Evolutionary conservation across 768 basidiomycete genomes (phyloP).

Genomic region (Lactarius quietus): DNA sequence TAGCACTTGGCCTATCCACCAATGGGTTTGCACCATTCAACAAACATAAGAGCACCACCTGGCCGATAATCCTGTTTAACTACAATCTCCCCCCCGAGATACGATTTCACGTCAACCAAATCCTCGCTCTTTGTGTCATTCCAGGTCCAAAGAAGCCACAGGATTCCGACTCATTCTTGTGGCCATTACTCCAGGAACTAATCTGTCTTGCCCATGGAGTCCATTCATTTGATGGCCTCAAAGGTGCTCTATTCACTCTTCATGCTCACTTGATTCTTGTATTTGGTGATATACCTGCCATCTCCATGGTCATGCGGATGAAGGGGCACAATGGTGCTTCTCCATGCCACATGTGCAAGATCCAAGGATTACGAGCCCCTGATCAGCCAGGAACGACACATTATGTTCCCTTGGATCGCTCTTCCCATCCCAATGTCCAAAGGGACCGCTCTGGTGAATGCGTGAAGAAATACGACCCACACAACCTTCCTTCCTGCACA

Average conservation of each 20-base stretch:
- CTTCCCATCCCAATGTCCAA: neutral
- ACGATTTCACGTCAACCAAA: constrained; percentile 27
- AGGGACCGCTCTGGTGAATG: neutral
- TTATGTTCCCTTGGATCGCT: constrained; percentile 6
- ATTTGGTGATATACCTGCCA: constrained; percentile 36
- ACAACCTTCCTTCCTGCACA: constrained; percentile 35
- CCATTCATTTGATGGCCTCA: constrained; percentile 22
- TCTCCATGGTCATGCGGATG: constrained; percentile 35
- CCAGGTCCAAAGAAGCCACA: constrained; percentile 31
- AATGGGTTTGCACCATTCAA: constrained; percentile 45
- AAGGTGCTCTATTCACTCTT: constrained; percentile 30
- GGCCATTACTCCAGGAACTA: constrained; percentile 31
- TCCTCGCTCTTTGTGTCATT: constrained; percentile 29
- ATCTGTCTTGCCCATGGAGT: constrained; percentile 28
- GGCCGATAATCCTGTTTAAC: constrained; percentile 42
- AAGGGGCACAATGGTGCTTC: constrained; percentile 41
- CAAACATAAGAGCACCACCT: constrained; percentile 33
- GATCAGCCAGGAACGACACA: neutral
- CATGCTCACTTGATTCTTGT: constrained; percentile 33
- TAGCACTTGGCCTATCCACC: constrained; percentile 41
- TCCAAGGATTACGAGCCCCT: constrained; percentile 30
- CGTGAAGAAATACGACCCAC: constrained; percentile 28
- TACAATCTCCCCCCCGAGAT: constrained; percentile 42
- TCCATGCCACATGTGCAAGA: constrained; percentile 39
- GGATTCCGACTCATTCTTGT: constrained; percentile 33